Conservation (phyloP, 1,139 yeast genomes). For the Trichomonascaceae sp. region DNA sequence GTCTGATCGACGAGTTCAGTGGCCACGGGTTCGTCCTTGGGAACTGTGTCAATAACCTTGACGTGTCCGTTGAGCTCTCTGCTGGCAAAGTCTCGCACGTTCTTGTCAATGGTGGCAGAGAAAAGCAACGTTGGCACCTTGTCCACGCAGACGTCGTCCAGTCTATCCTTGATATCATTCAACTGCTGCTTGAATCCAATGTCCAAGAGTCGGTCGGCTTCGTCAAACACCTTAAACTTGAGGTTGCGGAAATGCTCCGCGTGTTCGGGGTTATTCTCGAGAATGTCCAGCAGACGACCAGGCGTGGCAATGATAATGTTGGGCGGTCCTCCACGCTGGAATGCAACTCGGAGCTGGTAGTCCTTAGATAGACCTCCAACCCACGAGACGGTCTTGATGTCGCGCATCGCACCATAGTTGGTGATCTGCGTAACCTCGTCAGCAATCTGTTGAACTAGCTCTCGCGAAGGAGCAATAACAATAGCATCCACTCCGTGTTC, state of each 20-base stretch:
- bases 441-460: conserved; percentile 75
- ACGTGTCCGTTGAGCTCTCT: conserved; percentile 51
- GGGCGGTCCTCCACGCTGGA: conserved; percentile 20
- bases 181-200: conserved; percentile 62
- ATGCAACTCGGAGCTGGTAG: conserved; percentile 26
- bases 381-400: conserved; percentile 27
- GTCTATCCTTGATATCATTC: conserved; percentile 36
- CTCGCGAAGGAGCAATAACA: conserved; percentile 84
- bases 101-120: conserved; percentile 74
- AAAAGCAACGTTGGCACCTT: conserved; percentile 55
- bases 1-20: conserved; percentile 65
- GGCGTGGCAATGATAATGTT: conserved; percentile 80
- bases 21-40: conserved; percentile 61
- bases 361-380: conserved; percentile 40
- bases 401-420: conserved; percentile 24
- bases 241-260: conserved; percentile 41
- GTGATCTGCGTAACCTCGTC: conserved; percentile 39
- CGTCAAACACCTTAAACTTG: conserved; percentile 65
- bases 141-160: conserved; percentile 27
- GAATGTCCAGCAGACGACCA: conserved; percentile 63
- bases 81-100: conserved; percentile 53
- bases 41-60: conserved; percentile 63
- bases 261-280: conserved; percentile 26
- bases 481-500: conserved; percentile 34
- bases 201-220: conserved; percentile 74